phyloP scores from a whole-genome alignment of 169 alveolate species.

The Eimeria nieschulzi region DNA sequence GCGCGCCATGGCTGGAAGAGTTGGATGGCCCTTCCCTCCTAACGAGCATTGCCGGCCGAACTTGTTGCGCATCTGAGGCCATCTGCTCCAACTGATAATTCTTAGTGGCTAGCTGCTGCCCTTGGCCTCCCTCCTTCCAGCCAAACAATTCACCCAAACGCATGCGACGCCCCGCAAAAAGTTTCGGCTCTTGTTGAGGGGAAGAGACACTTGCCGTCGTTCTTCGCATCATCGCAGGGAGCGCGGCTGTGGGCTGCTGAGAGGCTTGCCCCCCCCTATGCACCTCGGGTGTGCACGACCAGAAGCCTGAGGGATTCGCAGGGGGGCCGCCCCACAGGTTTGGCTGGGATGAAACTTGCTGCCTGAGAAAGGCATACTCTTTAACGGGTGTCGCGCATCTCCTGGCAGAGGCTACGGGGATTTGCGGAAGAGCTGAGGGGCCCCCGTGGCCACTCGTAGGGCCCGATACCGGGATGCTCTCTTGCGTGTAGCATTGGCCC shows the following conservation, averaged over 20 bases:
- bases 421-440: background rate
- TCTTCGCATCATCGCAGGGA: background rate
- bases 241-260: background rate
- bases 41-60: background rate
- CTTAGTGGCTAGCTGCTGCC: background rate
- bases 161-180: background rate
- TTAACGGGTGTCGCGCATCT: background rate
- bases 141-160: background rate
- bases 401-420: background rate
- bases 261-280: background rate
- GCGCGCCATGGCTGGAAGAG: background rate
- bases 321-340: background rate
- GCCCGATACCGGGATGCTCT: background rate
- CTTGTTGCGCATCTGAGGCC: background rate
- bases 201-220: background rate
- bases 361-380: background rate
- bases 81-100: background rate
- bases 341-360: background rate
- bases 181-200: background rate
- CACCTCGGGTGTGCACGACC: background rate
- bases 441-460: background rate
- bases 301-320: background rate
- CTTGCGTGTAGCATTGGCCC: background rate
- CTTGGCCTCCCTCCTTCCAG: background rate
- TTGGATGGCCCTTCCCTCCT: background rate